These are phyloP conservation scores for Ascochyta rabiei DNA, from an alignment of 2,329 filamentous ascomycete genomes.

Conservation along the genomic window DNA sequence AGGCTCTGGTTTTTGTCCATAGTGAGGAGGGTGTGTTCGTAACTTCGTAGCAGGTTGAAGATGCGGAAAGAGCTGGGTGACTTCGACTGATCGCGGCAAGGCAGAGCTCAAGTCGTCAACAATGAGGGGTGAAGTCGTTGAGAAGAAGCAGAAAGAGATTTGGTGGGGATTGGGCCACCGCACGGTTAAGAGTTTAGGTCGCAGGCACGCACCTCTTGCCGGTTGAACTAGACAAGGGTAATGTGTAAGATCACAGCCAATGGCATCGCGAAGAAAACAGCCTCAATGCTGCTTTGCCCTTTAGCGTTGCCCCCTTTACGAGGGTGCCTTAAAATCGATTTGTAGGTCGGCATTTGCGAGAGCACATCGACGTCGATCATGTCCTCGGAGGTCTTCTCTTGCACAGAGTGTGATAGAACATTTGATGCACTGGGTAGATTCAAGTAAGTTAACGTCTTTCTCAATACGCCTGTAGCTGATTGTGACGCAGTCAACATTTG, in stretches of 20 bases:
- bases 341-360: too few relatives aligned
- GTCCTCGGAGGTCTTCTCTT: neutral
- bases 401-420: neutral
- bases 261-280: too few relatives aligned
- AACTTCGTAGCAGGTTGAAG: neutral
- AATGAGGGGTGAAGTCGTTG: too few relatives aligned
- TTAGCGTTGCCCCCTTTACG: neutral
- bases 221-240: neutral
- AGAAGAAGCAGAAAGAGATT: too few relatives aligned
- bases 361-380: neutral
- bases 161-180: too few relatives aligned
- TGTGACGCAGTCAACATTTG: slow-evolving; percentile 3
- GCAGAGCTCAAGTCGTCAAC: too few relatives aligned
- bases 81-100: too few relatives aligned
- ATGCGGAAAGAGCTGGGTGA: neutral
- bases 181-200: too few relatives aligned
- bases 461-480: neutral
- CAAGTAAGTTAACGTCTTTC: slow-evolving; percentile 9
- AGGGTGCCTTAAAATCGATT: neutral
- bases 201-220: too few relatives aligned
- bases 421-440: neutral
- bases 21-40: neutral
- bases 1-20: neutral
- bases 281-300: too few relatives aligned
- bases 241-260: neutral